Evolutionary conservation across 1,284 basidiomycete genomes (phyloP).

Genomic region (Rhodotorula glutinis): DNA sequence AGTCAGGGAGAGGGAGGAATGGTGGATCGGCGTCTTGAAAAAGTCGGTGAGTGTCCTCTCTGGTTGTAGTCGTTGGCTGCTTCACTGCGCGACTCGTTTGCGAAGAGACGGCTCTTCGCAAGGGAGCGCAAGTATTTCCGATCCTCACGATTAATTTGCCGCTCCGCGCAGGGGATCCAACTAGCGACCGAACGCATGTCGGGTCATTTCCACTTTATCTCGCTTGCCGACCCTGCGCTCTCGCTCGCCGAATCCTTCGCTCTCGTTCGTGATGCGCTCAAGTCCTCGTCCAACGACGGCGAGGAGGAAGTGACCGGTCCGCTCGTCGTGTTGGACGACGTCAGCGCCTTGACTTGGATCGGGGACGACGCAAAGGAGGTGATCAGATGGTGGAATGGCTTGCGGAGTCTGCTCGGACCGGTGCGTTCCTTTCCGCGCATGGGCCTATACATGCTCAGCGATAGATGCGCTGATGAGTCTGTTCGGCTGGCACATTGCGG

Average conservation of each 20-base stretch:
- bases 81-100: background rate
- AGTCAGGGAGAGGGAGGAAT: constrained; percentile 27
- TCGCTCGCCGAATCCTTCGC: background rate
- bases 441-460: background rate
- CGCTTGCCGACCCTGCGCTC: background rate
- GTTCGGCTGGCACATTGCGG: background rate
- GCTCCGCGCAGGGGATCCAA: constrained; percentile 33
- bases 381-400: constrained; percentile 13
- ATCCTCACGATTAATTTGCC: too few relatives aligned
- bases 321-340: constrained; percentile 39
- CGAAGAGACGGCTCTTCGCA: too few relatives aligned
- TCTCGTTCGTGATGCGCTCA: background rate
- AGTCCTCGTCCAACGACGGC: too few relatives aligned
- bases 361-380: constrained; percentile 18
- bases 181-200: constrained; percentile 23
- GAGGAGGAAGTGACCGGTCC: constrained; percentile 1
- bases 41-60: constrained; percentile 26
- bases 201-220: constrained; percentile 25
- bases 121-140: too few relatives aligned
- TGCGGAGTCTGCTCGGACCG: constrained; percentile 6
- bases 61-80: background rate
- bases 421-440: constrained; percentile 2
- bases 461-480: background rate
- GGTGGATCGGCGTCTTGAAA: constrained; percentile 28
- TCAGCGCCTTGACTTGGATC: constrained; percentile 29